Base-by-base conservation (phyloP, 2,329 filamentous ascomycete species). In the Alternaria hordeiaustralica region DNA sequence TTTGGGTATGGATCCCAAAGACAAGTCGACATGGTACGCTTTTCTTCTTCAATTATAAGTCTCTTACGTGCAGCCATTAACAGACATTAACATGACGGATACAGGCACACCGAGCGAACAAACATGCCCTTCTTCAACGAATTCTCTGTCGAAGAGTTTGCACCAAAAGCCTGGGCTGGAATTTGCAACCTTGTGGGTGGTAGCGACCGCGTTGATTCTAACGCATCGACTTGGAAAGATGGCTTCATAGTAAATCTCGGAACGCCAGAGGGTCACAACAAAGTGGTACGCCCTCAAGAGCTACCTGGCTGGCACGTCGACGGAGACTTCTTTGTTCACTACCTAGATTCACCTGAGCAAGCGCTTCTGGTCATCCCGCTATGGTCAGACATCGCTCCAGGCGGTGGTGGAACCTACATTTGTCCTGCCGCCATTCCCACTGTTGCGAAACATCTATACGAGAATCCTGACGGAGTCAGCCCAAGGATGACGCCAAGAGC, bases 271-370 rank as follows among this genome's bases (percentile, higher is more conserved):
- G 81, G 81, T 51, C 85, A 87, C 63, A 84, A 85, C 6, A 82
- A 82, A 54, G 81, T 83, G 9, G 77, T 84, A 4, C 78, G 82
- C 36, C 88, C 88, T 0, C 81, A 84, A 55, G 83, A 87, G 1
- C 79, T 91, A 21, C 72, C 82, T 8, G 82, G 82, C 21, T 92
- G 90, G 89, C 90, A 92, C 77, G 88, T 90, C 18, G 89, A 92
- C 77, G 89, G 90, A 9, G 89, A 92, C 69, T 92, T 91, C 77
- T 92, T 92, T 75, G 84, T 90, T 6, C 90, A 92, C 80, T 92
- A 89, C 68, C 85, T 92, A 36, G 90, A 92, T 74, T 89, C 87
- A 20, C 87, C 87, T 0, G 90, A 92, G 79, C 90, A 92, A 76
- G 90, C 84, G 0, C 79, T 92, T 13, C 82, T 92, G 1, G 88